Evolutionary conservation across 805 yeast genomes (phyloP).

Genomic region (Cyberlindnera americana): DNA sequence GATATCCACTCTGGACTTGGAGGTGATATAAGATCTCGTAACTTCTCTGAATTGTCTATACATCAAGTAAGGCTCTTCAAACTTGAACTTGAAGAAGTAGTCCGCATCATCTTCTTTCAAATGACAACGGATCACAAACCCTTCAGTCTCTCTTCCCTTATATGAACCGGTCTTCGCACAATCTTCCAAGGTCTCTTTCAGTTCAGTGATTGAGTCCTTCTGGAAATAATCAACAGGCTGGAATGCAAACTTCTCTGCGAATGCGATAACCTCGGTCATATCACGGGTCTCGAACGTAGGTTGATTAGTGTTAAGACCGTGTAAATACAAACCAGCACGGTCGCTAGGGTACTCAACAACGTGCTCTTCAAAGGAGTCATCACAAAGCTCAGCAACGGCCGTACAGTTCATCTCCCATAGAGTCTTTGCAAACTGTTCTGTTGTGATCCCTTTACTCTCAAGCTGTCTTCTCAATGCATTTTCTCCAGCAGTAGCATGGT

Average conservation of each 20-base stretch:
- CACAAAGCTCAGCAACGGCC: slow-evolving; percentile 91
- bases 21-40: slow-evolving; percentile 53
- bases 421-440: slow-evolving; percentile 50
- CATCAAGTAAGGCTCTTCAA: slow-evolving; percentile 90
- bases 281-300: slow-evolving; percentile 62
- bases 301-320: slow-evolving; percentile 77
- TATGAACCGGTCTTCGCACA: slow-evolving; percentile 67
- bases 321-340: slow-evolving; percentile 79
- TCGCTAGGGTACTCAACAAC: slow-evolving; percentile 68
- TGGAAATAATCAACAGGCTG: slow-evolving; percentile 47
- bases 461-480: slow-evolving; percentile 54
- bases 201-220: slow-evolving; percentile 35
- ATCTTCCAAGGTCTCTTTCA: slow-evolving; percentile 50
- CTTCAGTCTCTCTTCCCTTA: slow-evolving; percentile 76
- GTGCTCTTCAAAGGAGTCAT: slow-evolving; percentile 92
- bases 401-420: slow-evolving; percentile 57
- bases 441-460: slow-evolving; percentile 32
- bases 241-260: slow-evolving; percentile 73
- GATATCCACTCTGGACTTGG: slow-evolving; percentile 30
- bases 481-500: slow-evolving; percentile 78
- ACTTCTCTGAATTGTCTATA: slow-evolving; percentile 90
- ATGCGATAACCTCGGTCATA: slow-evolving; percentile 52
- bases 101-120: slow-evolving; percentile 32
- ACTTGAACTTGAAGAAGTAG: slow-evolving; percentile 88
- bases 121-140: slow-evolving; percentile 82